Evolutionary conservation across 352 stramenopile genomes (phyloP).

Genomic region (Pythium sukuiense): DNA sequence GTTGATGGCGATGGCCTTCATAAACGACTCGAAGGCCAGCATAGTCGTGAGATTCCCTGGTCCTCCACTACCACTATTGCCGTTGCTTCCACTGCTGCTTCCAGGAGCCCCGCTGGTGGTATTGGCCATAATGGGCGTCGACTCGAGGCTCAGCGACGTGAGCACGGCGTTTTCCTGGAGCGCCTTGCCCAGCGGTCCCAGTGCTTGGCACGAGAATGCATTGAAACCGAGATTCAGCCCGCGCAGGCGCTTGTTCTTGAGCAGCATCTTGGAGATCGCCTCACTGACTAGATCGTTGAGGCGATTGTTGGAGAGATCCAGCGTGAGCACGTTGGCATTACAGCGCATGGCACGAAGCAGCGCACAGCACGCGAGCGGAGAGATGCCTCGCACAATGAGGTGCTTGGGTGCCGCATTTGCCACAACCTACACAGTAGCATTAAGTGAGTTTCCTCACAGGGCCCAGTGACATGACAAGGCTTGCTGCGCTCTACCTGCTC

Average conservation of each 20-base stretch:
- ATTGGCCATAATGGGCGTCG: conserved; percentile 47
- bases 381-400: conserved; percentile 50
- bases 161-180: conserved; percentile 49
- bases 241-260: conserved; percentile 49
- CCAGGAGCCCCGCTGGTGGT: conserved; percentile 7
- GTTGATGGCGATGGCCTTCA: conserved; percentile 35
- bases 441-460: neutral
- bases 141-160: conserved; percentile 57
- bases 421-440: conserved; percentile 36
- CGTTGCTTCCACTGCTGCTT: conserved; percentile 11
- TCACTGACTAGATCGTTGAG: conserved; percentile 44
- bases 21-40: conserved; percentile 40
- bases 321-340: conserved; percentile 53
- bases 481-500: conserved; percentile 25
- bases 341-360: conserved; percentile 54
- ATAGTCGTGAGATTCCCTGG: conserved; percentile 17
- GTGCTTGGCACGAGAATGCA: conserved; percentile 37
- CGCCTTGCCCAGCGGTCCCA: conserved; percentile 39
- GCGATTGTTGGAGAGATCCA: conserved; percentile 65
- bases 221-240: conserved; percentile 65
- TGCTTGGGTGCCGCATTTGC: conserved; percentile 46
- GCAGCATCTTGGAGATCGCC: conserved; percentile 53
- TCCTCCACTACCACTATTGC: conserved; percentile 2
- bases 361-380: conserved; percentile 51
- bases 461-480: neutral